Conservation (phyloP, 2,329 filamentous ascomycete species). For the Chrysoporthe deuterocubensis region DNA sequence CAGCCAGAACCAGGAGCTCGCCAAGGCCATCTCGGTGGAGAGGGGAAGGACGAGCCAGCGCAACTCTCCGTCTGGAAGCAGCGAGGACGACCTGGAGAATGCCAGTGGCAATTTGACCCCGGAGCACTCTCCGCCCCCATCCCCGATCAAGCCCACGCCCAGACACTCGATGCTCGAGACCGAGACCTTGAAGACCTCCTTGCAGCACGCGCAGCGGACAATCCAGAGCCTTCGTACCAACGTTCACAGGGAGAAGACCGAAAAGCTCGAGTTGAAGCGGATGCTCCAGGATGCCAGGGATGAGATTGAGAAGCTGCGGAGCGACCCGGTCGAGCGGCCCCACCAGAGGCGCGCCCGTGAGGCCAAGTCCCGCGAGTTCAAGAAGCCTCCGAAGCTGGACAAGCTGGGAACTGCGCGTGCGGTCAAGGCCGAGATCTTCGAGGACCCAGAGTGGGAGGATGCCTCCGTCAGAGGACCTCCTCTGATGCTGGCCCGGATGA, state of each 20-base stretch:
- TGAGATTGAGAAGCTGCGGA: constrained; percentile 77
- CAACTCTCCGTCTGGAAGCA: constrained; percentile 60
- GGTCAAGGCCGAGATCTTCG: constrained; percentile 77
- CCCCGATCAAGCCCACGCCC: constrained; percentile 88
- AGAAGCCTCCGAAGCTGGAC: constrained; percentile 69
- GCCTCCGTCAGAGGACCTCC: constrained; percentile 34
- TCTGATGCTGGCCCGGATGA: constrained; percentile 21
- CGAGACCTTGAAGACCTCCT: constrained; percentile 91
- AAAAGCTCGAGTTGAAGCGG: constrained; percentile 93
- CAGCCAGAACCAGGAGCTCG: constrained; percentile 88
- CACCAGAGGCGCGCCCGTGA: constrained; percentile 64
- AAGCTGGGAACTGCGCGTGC: constrained; percentile 77
- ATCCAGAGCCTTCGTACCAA: constrained; percentile 95
- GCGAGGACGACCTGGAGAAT: constrained; percentile 66
- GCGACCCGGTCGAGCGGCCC: constrained; percentile 45
- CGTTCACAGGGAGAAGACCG: constrained; percentile 96
- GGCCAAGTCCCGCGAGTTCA: constrained; percentile 69
- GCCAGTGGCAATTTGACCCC: constrained; percentile 74
- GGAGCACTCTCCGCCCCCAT: constrained; percentile 87
- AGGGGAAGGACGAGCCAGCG: constrained; percentile 70
- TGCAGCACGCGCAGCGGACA: constrained; percentile 93
- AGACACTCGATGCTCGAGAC: constrained; percentile 91
- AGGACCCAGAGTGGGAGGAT: constrained; percentile 92
- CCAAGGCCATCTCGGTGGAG: constrained; percentile 77
- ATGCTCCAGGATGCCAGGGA: constrained; percentile 95